phyloP scores from a whole-genome alignment of 208 protist genomes.

The Acanthamoeba triangularis region DNA sequence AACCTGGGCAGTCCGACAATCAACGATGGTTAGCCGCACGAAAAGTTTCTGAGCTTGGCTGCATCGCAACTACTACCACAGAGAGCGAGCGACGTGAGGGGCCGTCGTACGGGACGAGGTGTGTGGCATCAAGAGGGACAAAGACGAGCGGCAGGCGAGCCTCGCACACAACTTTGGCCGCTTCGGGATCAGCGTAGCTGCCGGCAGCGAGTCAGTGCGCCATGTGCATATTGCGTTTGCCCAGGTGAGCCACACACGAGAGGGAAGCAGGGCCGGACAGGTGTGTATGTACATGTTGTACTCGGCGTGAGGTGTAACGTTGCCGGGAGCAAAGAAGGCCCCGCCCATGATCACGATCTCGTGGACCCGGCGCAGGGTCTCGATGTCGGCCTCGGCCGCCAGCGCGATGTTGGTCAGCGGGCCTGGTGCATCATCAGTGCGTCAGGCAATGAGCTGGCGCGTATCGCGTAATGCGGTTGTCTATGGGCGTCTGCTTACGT shows the following conservation, averaged over 20 bases:
- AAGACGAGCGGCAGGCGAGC: background rate
- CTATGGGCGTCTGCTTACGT: background rate
- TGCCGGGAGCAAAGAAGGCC: conserved; percentile 20
- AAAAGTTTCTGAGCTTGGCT: background rate
- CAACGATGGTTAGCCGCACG: background rate
- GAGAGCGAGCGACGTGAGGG: background rate
- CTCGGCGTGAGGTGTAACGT: conserved; percentile 16
- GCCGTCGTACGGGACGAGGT: background rate
- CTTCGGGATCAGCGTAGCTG: conserved; percentile 44
- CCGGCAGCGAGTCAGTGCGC: background rate
- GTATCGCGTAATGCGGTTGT: background rate
- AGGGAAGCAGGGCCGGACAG: background rate
- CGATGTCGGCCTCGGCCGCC: conserved; percentile 36
- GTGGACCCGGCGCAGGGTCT: background rate
- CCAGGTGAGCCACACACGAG: too few species aligned
- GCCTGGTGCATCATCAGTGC: background rate
- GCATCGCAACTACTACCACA: background rate
- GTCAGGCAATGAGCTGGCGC: too few species aligned
- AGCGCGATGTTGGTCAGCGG: conserved; percentile 53
- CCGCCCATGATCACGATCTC: conserved; percentile 63
- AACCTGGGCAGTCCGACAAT: too few species aligned
- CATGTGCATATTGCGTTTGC: too few species aligned
- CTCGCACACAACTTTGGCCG: conserved; percentile 35
- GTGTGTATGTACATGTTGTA: background rate
- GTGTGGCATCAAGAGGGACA: conserved; percentile 34